Evolutionary conservation across 371 early-diverging fungal genomes (phyloP), one percentile per base, ranked within the genome.

Genomic region (Catenaria anguillulae): DNA sequence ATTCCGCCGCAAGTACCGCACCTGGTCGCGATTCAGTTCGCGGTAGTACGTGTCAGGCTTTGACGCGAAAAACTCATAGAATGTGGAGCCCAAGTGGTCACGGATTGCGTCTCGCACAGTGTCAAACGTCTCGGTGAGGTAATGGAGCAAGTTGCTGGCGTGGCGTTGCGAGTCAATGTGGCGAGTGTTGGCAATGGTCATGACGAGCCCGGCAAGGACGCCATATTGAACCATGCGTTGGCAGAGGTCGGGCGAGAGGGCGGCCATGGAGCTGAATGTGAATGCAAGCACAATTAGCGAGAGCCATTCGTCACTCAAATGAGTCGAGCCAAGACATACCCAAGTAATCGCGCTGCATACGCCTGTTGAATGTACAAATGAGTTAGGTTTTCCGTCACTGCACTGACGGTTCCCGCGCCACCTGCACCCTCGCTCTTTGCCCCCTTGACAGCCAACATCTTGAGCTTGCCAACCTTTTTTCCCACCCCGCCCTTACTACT

Each of bases 21-120:
- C 70, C 66, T 80, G 80, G 35, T 78, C 77, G 64, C 70, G 68
- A 23, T 65, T 78, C 36, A 80, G 72, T 60, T 80, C 80, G 37
- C 66, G 62, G 65, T 66, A 80, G 63, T 75, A 78, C 4, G 77
- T 78, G 59, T 78, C 78, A 2, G 80, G 80, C 59, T 71, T 69
- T 42, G 64, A 50, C 73, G 74, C 45, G 23, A 15, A n/a, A 17
- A 78, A 46, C 8, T 78, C 80, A 60, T 71, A 71, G 64, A 80
- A 80, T 67, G 74, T 76, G 37, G 68, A 48, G 1, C 80, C 80
- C 74, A 80, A 73, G 63, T 72, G 60, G 24, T 68, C 68, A 13
- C 63, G 63, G 33, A 79, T 62, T 2, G 72, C 68, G 4, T 65
- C 61, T 0, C 66, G 68, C 12, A 79, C 77, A 42, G 64, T 64